Evolutionary conservation across 2,329 filamentous ascomycete species (phyloP), one percentile per base, ranked within the genome.

Genomic region (Aaosphaeria arxii): DNA sequence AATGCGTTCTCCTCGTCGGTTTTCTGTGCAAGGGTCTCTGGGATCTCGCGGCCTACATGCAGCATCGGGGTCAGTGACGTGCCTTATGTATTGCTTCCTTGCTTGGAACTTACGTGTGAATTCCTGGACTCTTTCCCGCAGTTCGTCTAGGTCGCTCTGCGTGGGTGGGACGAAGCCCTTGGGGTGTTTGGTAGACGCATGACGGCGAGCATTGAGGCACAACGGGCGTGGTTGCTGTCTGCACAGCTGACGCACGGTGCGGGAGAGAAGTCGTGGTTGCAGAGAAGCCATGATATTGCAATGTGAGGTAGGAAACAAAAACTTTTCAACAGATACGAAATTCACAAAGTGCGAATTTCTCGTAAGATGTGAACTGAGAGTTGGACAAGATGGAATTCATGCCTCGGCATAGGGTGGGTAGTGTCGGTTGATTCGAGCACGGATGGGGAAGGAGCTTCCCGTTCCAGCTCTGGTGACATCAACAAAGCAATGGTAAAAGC

Each of bases 1-100:
- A 99, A 99, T 43, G 83, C 84, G 79, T 97, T 97, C 64, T 79
- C 79, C 64, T 82, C 82, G 74, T 99, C 92, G n/a, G 91, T 95
- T 47, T 77, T 77, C 7, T 88, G 81, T 1, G 92, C 94, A 11
- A 96, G 75, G 56, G 91, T 86, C 67, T 90, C 88, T 17, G 90
- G 76, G 48, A 97, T 91, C 71, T 96, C 91, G 62, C 92, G 84
- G 51, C 88, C 84, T 77, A 44, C 11, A 11, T 24, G 17, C 17
- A 24, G 17, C 17, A 24, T 24, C 17, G 17, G 17, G 17, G 17
- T 36, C 17, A 24, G 17, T 30, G 11, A 35, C 13, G 30, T 41
- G 29, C 24, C 30, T 7, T 36, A 41, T 4, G 17, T 24, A 24
- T 11, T 41, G 17, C 7, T 39, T n/a, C 5, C 4, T 43, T 43